Evolutionary conservation across 441 rosid species (phyloP), one percentile per base, ranked within the genome.

Genomic region (Macaranga tanarius): DNA sequence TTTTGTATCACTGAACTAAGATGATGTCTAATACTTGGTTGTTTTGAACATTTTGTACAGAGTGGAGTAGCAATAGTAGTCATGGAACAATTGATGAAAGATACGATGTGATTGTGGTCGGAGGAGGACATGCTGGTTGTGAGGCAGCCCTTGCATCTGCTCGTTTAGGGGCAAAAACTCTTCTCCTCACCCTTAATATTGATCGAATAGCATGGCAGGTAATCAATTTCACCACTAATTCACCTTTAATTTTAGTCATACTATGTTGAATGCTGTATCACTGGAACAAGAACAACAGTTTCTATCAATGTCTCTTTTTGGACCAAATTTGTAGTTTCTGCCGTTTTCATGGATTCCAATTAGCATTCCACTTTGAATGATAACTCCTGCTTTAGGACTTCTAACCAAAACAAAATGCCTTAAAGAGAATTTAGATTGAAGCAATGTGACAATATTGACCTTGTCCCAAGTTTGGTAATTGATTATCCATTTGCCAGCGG

Each of bases 181-280:
- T 95, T 57, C 98, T 95, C 63, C 96, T 92, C 75, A 91, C 98
- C 11, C 86, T 95, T 15, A 92, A 95, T 77, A 81, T 95, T 52
- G 99, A 95, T 72, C 87, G 97, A 62, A 92, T 95, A 4, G 98
- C 98, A 34, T 95, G 99, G 97, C 99, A 90, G 97, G 97, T 87
- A 71, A 56, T 25, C 62, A 34, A 45, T 31, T 76, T 26, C 4
- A 31, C 10, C 61, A 11, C 17, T 11, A 48, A 17, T 55, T 55
- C 28, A 17, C 31, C 0, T 2, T 23, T 48, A 10, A 16, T 50
- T 48, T 70, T 11, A n/a, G 12, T 45, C 26, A 45, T 54, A n/a
- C 20, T 57, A 13, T 70, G 1, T 26, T 28, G 19, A n/a, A 26
- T n/a, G 45, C 51, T 45, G 52, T 0, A 20, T 44, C 54, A 22